phyloP scores from a whole-genome alignment of 169 alveolate genomes.

The Plasmodium vinckei region DNA sequence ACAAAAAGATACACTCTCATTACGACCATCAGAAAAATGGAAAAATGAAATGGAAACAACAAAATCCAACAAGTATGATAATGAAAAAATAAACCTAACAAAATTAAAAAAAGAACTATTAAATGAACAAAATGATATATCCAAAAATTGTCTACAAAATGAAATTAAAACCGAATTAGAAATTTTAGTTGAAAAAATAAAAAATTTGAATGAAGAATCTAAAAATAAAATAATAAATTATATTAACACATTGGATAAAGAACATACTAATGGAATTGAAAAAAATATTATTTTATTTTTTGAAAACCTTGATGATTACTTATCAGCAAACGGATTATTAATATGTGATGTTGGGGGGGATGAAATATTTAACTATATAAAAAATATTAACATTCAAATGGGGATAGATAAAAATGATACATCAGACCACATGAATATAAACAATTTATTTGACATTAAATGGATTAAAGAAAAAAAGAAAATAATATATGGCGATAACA shows the following conservation, averaged over 20 bases:
- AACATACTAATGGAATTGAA: slow-evolving; percentile 26
- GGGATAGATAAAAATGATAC: neutral
- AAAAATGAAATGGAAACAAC: too few species aligned
- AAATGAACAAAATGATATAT: neutral
- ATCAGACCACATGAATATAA: neutral
- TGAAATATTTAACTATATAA: slow-evolving; percentile 32
- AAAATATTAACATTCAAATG: slow-evolving; percentile 1
- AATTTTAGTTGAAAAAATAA: slow-evolving; percentile 26
- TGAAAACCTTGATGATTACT: slow-evolving; percentile 53
- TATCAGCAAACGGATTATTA: slow-evolving; percentile 58
- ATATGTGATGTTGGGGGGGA: slow-evolving; percentile 71
- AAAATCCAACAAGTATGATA: too few species aligned
- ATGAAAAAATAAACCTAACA: neutral
- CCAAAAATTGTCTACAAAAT: slow-evolving; percentile 12
- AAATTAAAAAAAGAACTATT: neutral
- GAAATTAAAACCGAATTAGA: slow-evolving; percentile 15
- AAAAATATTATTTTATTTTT: slow-evolving; percentile 29
- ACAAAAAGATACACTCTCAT: neutral
- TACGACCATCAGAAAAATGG: neutral
- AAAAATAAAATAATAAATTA: slow-evolving; percentile 32
- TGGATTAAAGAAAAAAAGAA: slow-evolving; percentile 80
- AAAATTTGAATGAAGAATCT: slow-evolving; percentile 18
- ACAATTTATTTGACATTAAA: slow-evolving; percentile 77
- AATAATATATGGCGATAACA: slow-evolving; percentile 77
- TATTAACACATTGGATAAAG: slow-evolving; percentile 49